These are phyloP conservation scores for Fusarium sp. DNA, from an alignment of 2,329 filamentous ascomycete species.

Conservation along the genomic window DNA sequence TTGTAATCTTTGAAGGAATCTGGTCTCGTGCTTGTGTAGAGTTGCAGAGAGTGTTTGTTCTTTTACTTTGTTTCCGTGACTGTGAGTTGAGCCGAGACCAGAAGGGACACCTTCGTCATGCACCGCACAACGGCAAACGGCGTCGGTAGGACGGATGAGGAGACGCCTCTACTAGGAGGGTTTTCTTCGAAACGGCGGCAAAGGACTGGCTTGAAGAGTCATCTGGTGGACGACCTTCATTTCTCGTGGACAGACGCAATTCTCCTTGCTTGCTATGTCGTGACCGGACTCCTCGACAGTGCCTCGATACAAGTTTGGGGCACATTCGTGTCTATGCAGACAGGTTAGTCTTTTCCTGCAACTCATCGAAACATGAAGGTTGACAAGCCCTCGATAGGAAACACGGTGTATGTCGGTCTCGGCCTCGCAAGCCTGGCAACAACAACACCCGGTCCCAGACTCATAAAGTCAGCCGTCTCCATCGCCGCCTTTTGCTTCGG, in stretches of 20 bases:
- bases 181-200: not conserved
- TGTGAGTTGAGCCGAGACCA: not conserved
- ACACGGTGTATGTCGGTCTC: constrained; percentile 83
- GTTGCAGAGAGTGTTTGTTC: not conserved
- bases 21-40: not conserved
- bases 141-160: constrained; percentile 24
- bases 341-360: constrained; percentile 61
- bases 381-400: constrained; percentile 59
- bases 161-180: constrained; percentile 33
- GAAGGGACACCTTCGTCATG: constrained; percentile 8
- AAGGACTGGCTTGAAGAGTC: constrained; percentile 9
- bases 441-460: constrained; percentile 65
- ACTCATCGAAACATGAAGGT: not conserved
- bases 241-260: constrained; percentile 75
- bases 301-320: constrained; percentile 82
- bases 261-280: constrained; percentile 78
- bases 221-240: constrained; percentile 29
- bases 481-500: constrained; percentile 79
- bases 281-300: constrained; percentile 83
- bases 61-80: not conserved
- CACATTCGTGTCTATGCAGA: constrained; percentile 87
- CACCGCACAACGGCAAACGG: not conserved
- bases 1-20: not conserved
- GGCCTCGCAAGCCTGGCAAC: constrained; percentile 56
- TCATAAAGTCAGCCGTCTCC: constrained; percentile 65